Evolutionary conservation across 2,329 filamentous ascomycete species (phyloP).

Genomic region (Fonsecaea pedrosoi): DNA sequence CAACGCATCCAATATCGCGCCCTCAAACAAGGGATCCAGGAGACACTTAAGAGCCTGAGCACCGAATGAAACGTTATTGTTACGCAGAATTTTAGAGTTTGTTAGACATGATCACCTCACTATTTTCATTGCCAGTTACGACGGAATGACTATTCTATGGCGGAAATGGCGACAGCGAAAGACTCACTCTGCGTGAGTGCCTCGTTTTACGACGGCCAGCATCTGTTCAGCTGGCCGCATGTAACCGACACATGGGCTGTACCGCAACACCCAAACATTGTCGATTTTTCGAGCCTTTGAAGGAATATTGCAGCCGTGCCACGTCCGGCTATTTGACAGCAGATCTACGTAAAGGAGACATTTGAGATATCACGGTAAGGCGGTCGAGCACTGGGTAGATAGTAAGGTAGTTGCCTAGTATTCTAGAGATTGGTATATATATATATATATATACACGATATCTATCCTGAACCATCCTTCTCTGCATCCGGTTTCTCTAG

Average conservation of each 20-base stretch:
- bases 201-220: background rate
- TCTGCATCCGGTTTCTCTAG: background rate
- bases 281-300: background rate
- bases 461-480: background rate
- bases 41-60: conserved; percentile 18
- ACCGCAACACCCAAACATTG: background rate
- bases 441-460: background rate
- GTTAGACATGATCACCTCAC: background rate
- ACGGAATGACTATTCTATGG: background rate
- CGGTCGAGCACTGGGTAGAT: background rate
- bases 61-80: conserved; percentile 6
- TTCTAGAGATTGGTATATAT: background rate
- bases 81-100: background rate
- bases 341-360: background rate
- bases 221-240: background rate
- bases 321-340: background rate
- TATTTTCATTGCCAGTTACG: conserved; percentile 2
- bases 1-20: conserved; percentile 18
- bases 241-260: background rate
- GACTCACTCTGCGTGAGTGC: background rate
- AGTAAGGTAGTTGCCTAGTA: background rate
- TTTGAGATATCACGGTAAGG: background rate
- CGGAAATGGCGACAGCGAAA: background rate
- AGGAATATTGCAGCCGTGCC: background rate
- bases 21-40: conserved; percentile 23